Conservation (phyloP, 2,329 filamentous ascomycete genomes). For the Botrytis byssoidea region DNA sequence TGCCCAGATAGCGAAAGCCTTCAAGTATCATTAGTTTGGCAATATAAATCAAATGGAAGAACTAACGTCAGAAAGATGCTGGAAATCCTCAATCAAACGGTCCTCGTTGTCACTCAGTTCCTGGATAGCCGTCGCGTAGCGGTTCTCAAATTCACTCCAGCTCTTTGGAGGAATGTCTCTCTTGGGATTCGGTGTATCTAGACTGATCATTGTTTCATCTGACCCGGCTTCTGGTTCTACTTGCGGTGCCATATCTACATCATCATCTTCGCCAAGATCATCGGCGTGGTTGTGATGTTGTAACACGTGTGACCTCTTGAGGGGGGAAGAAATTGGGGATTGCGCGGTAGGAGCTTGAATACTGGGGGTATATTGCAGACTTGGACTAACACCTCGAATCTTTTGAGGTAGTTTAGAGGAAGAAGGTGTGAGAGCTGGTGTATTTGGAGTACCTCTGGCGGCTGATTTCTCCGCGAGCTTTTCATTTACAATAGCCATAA, state of each 20-base stretch:
- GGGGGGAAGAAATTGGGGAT: slow-evolving; percentile 12
- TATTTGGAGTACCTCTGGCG: slow-evolving; percentile 1
- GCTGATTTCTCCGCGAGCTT: slow-evolving; percentile 20
- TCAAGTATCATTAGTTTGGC: slow-evolving; percentile 5
- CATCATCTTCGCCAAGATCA: not conserved
- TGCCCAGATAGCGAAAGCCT: slow-evolving; percentile 83
- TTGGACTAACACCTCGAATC: slow-evolving; percentile 10
- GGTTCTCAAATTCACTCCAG: slow-evolving; percentile 71
- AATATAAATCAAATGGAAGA: not conserved
- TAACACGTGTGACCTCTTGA: slow-evolving; percentile 11
- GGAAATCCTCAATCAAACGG: slow-evolving; percentile 64
- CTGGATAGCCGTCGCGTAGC: slow-evolving; percentile 65
- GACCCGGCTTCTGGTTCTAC: not conserved
- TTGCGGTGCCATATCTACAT: not conserved
- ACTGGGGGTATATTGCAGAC: not conserved
- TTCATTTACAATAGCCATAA: slow-evolving; percentile 24
- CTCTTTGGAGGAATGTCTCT: slow-evolving; percentile 50
- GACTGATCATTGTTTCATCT: not conserved
- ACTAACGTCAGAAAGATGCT: slow-evolving; percentile 54
- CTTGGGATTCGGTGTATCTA: not conserved
- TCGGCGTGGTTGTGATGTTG: slow-evolving; percentile 9
- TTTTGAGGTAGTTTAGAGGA: slow-evolving; percentile 20
- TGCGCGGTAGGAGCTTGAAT: slow-evolving; percentile 18
- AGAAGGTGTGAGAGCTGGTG: slow-evolving; percentile 12
- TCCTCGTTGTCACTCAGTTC: slow-evolving; percentile 63